phyloP scores from a whole-genome alignment of 2,329 filamentous ascomycete species.

The Pseudopyricularia cyperi region DNA sequence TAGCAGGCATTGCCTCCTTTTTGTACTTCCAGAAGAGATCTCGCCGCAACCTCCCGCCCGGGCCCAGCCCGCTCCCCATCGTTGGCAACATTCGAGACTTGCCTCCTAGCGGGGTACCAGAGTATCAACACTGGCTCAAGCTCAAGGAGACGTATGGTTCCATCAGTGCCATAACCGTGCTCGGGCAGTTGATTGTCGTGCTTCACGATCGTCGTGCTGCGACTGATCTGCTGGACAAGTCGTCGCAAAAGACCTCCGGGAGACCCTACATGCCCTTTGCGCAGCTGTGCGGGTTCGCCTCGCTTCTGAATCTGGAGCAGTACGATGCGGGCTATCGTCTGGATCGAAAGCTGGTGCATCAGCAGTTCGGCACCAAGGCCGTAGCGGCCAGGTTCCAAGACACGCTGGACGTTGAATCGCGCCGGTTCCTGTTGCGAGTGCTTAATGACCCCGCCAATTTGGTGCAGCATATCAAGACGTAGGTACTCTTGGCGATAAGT shows the following conservation, averaged over 20 bases:
- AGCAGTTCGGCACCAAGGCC: not conserved
- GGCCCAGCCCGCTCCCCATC: slow-evolving; percentile 31
- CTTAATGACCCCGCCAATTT: slow-evolving; percentile 6
- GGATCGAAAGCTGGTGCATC: not conserved
- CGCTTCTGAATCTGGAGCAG: not conserved
- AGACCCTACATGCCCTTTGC: slow-evolving; percentile 3
- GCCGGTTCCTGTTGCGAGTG: not conserved
- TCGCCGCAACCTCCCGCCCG: slow-evolving; percentile 26
- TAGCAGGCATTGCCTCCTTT: not conserved
- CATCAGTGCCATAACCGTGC: slow-evolving; percentile 23
- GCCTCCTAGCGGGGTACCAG: slow-evolving; percentile 20
- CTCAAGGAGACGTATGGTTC: slow-evolving; percentile 23
- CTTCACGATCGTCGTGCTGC: slow-evolving; percentile 16
- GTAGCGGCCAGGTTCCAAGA: slow-evolving; percentile 14
- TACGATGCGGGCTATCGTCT: not conserved
- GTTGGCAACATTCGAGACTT: slow-evolving; percentile 37
- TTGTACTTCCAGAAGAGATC: not conserved
- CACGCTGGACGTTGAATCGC: slow-evolving; percentile 11
- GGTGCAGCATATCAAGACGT: not conserved
- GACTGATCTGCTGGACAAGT: not conserved
- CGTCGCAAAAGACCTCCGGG: not conserved
- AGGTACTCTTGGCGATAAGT: too few relatives aligned
- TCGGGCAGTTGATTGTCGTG: slow-evolving; percentile 26
- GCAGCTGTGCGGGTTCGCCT: slow-evolving; percentile 1
- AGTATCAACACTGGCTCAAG: slow-evolving; percentile 26